phyloP scores from a whole-genome alignment of 2,329 filamentous ascomycete genomes.

The Aureobasidium sp. region DNA sequence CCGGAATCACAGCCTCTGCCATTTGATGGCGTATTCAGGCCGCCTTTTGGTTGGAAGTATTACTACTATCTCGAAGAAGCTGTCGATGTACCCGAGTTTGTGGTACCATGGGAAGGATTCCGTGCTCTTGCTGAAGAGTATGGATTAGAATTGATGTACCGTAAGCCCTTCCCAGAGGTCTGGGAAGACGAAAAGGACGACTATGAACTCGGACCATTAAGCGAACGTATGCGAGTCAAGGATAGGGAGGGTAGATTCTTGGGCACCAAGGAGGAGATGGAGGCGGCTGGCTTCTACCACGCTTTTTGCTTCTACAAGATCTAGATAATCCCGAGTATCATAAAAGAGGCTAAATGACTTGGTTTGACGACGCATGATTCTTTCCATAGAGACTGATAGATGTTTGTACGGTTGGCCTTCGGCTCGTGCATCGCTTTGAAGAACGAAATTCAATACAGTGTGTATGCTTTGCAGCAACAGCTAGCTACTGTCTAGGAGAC shows the following conservation, averaged over 20 bases:
- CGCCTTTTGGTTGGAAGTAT: slow-evolving; percentile 96
- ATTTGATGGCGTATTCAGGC: slow-evolving; percentile 81
- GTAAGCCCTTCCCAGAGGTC: slow-evolving; percentile 82
- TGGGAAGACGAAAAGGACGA: slow-evolving; percentile 91
- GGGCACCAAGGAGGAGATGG: slow-evolving; percentile 81
- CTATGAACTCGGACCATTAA: slow-evolving; percentile 68
- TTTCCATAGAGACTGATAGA: rapidly evolving
- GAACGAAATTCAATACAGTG: no score
- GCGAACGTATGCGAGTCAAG: slow-evolving; percentile 91
- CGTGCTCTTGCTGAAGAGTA: slow-evolving; percentile 92
- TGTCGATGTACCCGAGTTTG: slow-evolving; percentile 94
- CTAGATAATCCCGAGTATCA: slow-evolving; percentile 32
- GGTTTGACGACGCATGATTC: no score
- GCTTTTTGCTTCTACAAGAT: slow-evolving; percentile 98
- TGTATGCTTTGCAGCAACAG: no score
- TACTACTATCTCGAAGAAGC: slow-evolving; percentile 94
- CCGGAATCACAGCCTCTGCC: slow-evolving; percentile 57
- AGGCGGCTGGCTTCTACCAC: slow-evolving; percentile 83
- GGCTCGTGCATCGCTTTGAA: no score
- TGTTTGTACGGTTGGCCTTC: no score
- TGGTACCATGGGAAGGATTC: slow-evolving; percentile 97
- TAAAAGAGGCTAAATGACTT: not conserved
- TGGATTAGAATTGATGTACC: slow-evolving; percentile 91
- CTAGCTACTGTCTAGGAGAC: no score
- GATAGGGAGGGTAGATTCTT: slow-evolving; percentile 60